These are phyloP conservation scores for Cordyceps tenuipes DNA, from an alignment of 2,329 filamentous ascomycete species.

Conservation along the genomic window DNA sequence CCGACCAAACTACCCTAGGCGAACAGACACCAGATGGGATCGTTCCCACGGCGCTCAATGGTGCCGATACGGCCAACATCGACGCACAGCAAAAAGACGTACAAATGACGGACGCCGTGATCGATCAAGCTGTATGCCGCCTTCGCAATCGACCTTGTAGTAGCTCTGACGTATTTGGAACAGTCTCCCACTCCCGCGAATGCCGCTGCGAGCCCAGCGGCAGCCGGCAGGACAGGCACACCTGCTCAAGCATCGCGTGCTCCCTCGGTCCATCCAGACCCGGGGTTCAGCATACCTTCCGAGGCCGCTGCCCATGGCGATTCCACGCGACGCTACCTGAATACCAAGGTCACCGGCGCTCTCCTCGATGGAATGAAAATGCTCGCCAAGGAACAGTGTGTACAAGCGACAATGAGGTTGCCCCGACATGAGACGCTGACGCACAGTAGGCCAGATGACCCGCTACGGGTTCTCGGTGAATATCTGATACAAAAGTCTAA, in stretches of 20 bases:
- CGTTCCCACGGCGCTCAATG: not conserved
- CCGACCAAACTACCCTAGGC: slow-evolving; percentile 20
- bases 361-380: slow-evolving; percentile 69
- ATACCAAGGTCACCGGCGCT: slow-evolving; percentile 59
- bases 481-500: slow-evolving; percentile 60
- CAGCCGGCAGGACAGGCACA: slow-evolving; percentile 38
- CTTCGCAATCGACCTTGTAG: not conserved
- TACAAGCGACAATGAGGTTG: slow-evolving; percentile 22
- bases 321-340: slow-evolving; percentile 61
- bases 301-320: slow-evolving; percentile 58
- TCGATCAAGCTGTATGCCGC: slow-evolving; percentile 33
- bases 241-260: slow-evolving; percentile 45
- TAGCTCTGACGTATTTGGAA: slow-evolving; percentile 13
- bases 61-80: not conserved
- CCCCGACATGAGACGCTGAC: slow-evolving; percentile 3
- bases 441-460: slow-evolving; percentile 50
- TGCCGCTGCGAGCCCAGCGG: slow-evolving; percentile 33
- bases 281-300: slow-evolving; percentile 44
- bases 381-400: slow-evolving; percentile 62
- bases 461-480: slow-evolving; percentile 60
- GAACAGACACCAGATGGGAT: slow-evolving; percentile 11
- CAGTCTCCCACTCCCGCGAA: slow-evolving; percentile 32
- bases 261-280: slow-evolving; percentile 48
- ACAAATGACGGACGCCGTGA: slow-evolving; percentile 35
- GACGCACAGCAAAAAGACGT: slow-evolving; percentile 29